Base-by-base conservation (phyloP, 2,329 filamentous ascomycete species). In the Ceratocystis cacaofunesta region DNA sequence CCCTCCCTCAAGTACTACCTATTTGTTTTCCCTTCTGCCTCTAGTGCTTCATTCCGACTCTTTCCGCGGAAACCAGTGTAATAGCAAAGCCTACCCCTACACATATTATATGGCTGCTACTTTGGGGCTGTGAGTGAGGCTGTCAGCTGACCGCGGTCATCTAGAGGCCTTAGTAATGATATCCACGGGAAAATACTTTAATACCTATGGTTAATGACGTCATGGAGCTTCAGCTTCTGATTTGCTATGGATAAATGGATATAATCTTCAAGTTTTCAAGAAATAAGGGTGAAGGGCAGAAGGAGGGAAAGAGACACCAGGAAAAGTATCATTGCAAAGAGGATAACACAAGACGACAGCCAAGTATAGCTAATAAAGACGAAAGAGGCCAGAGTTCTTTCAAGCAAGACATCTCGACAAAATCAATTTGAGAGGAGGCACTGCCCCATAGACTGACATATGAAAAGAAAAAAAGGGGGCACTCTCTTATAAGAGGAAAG, bases 221-320 rank as follows among this genome's bases (percentile, higher is more conserved):
- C 30, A 58, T n/a, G 10, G 8, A 58, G 19, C n/a, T 58, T 32
- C 28, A 58, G 17, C 48, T 58, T 58, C 3, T 36, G 28, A 36
- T 58, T 15, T 58, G 55, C 17, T 58, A 58, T 58, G 55, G 28
- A 58, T 52, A 28, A 15, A 15, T 41, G 36, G 36, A 41, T 52
- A 52, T 52, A 52, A 22, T 52, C 22, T 52, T 22, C 3, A 19
- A 22, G 46, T 25, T 15, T 22, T 22, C 41, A 50, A 64, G 15
- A 66, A 62, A 17, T n/a, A 63, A 58, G 44, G 58, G 7, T 32
- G 17, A 10, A 52, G 28, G 48, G 10, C 10, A 50, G 22, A 52
- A 41, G 22, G n/a, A 46, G 48, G 63, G 41, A 32, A 66, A 65
- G 46, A 62, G 63, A 61, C 22, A 66, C 8, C 12, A 55, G 15